A percentile compares a stretch with the other conserved stretches of the same genome.
phyloP scores from a whole-genome alignment of 305 asterid genomes.

The Rubia peregrina region DNA sequence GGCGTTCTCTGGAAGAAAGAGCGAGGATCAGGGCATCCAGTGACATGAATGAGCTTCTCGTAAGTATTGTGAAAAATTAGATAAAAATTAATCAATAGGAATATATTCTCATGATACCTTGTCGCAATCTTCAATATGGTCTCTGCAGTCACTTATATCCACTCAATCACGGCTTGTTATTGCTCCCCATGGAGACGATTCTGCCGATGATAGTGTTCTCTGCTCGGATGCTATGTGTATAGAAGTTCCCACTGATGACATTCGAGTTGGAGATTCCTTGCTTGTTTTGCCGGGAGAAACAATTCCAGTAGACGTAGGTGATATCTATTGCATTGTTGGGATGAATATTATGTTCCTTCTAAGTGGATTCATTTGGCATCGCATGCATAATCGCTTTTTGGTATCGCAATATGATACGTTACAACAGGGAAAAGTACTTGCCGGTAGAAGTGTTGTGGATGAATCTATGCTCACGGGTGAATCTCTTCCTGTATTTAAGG shows the following conservation, averaged over 20 bases:
- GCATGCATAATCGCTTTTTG: constrained; percentile 5
- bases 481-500: constrained; percentile 95
- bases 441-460: constrained; percentile 98
- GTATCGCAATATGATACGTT: constrained; percentile 23
- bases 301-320: constrained; percentile 92
- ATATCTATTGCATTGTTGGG: neutral
- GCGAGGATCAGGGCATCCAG: constrained; percentile 93
- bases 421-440: constrained; percentile 75
- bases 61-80: constrained; percentile 24
- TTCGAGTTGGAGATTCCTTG: constrained; percentile 72
- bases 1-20: constrained; percentile 96
- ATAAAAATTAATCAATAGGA: neutral
- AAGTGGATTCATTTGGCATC: constrained; percentile 22
- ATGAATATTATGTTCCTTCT: constrained; percentile 12
- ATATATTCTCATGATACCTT: constrained; percentile 2
- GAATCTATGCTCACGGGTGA: constrained; percentile 99
- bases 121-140: constrained; percentile 21
- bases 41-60: constrained; percentile 96
- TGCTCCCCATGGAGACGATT: constrained; percentile 64
- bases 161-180: constrained; percentile 85
- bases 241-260: constrained; percentile 94
- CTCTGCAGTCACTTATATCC: constrained; percentile 85
- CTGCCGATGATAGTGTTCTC: constrained; percentile 47
- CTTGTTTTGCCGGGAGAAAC: constrained; percentile 98
- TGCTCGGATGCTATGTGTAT: constrained; percentile 73